Conservation (phyloP, 768 basidiomycete species). For the Leccinum truebloodii region DNA sequence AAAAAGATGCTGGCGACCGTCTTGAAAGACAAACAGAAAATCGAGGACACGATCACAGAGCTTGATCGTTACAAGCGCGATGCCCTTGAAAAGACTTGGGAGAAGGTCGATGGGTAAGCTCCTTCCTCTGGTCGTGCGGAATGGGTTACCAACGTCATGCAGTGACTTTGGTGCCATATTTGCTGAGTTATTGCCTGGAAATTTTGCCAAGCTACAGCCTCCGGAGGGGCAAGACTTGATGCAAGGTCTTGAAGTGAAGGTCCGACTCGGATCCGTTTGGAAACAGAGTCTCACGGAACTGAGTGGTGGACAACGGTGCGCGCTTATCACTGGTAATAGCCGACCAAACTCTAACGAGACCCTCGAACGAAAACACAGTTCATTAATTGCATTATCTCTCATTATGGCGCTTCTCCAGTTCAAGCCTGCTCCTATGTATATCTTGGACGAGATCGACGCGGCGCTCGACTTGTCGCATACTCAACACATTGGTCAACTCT, state of each 20-base stretch:
- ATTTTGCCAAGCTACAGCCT: slow-evolving; percentile 92
- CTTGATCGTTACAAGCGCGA: slow-evolving; percentile 94
- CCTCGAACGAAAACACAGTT: slow-evolving; percentile 50
- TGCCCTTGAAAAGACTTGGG: slow-evolving; percentile 93
- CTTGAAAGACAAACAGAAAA: slow-evolving; percentile 90
- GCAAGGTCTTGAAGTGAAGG: slow-evolving; percentile 96
- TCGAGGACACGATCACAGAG: slow-evolving; percentile 90
- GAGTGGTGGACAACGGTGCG: slow-evolving; percentile 94
- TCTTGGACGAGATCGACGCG: slow-evolving; percentile 98
- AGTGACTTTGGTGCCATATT: slow-evolving; percentile 98
- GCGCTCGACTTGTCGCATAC: slow-evolving; percentile 95
- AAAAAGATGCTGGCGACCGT: slow-evolving; percentile 89
- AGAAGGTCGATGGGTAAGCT: slow-evolving; percentile 86
- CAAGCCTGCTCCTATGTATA: slow-evolving; percentile 99
- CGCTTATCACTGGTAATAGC: background rate
- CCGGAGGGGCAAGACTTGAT: slow-evolving; percentile 94
- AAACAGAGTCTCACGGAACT: slow-evolving; percentile 97
- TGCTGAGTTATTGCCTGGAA: slow-evolving; percentile 91
- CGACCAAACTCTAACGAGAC: slow-evolving; percentile 1
- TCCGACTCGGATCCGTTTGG: slow-evolving; percentile 93
- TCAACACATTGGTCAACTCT: slow-evolving; percentile 97
- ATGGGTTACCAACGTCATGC: background rate
- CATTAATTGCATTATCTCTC: slow-evolving; percentile 93
- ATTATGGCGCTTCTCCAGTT: slow-evolving; percentile 99
- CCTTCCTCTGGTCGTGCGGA: background rate